Conservation (phyloP, 2,329 filamentous ascomycete genomes). For the Clarireedia paspali region DNA sequence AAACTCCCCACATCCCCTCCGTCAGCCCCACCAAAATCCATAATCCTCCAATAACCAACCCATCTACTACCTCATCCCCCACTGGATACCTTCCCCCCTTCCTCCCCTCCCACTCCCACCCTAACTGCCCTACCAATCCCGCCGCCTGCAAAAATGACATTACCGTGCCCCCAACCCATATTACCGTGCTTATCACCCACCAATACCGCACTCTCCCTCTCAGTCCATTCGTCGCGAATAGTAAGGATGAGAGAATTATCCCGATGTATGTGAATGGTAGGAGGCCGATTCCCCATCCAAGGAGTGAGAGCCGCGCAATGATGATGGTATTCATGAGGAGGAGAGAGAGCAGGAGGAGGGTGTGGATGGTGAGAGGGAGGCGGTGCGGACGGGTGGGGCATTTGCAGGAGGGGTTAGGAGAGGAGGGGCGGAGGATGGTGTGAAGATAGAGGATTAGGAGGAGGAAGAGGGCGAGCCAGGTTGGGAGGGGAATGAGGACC, state of each 20-base stretch:
- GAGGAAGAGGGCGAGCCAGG: slow-evolving; percentile 27
- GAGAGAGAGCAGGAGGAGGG: slow-evolving; percentile 26
- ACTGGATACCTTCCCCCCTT: slow-evolving; percentile 29
- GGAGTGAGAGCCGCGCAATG: slow-evolving; percentile 27
- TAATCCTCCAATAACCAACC: slow-evolving; percentile 30
- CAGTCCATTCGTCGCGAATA: slow-evolving; percentile 23
- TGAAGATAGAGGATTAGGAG: slow-evolving; percentile 22
- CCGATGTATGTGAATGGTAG: slow-evolving; percentile 30
- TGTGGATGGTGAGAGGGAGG: slow-evolving; percentile 22
- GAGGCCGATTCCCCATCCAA: slow-evolving; percentile 28
- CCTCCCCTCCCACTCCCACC: slow-evolving; percentile 16
- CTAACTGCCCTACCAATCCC: slow-evolving; percentile 25
- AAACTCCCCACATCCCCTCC: slow-evolving; percentile 22
- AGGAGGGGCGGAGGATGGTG: slow-evolving; percentile 16
- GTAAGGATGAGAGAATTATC: slow-evolving; percentile 20
- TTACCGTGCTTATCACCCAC: slow-evolving; percentile 21
- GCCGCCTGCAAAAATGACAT: slow-evolving; percentile 27
- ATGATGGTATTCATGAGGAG: slow-evolving; percentile 29
- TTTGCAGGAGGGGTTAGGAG: slow-evolving; percentile 20
- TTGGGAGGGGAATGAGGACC: slow-evolving; percentile 31
- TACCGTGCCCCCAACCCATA: slow-evolving; percentile 27
- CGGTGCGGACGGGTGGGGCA: slow-evolving; percentile 1
- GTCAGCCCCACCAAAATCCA: slow-evolving; percentile 26
- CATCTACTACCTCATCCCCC: slow-evolving; percentile 29
- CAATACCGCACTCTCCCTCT: slow-evolving; percentile 19